Percentiles rank a stretch among this genome's conserved stretches.
phyloP scores from a whole-genome alignment of 2,329 filamentous ascomycete species.

The Xylaria multiplex region DNA sequence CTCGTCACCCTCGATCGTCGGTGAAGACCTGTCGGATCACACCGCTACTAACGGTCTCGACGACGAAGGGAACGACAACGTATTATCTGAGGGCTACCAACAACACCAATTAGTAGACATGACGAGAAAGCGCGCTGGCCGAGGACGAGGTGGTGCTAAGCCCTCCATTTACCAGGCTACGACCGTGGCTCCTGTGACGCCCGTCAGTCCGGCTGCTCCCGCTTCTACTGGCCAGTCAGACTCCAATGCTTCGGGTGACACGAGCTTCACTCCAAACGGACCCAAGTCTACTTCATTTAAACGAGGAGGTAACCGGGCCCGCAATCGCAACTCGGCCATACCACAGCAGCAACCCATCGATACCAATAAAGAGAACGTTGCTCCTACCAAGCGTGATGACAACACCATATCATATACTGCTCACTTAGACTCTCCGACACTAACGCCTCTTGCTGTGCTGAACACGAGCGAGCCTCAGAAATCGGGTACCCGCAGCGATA shows the following conservation, averaged over 20 bases:
- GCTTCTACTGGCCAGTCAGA: constrained; percentile 38
- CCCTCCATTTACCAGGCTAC: constrained; percentile 28
- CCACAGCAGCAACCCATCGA: constrained; percentile 24
- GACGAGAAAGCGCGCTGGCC: constrained; percentile 46
- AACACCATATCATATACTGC: constrained; percentile 14
- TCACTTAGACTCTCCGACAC: constrained; percentile 31
- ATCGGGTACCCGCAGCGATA: constrained; percentile 48
- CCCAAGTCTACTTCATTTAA: constrained; percentile 36
- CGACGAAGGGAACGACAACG: constrained; percentile 14
- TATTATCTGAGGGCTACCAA: constrained; percentile 30
- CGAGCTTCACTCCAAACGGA: constrained; percentile 37
- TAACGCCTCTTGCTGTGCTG: constrained; percentile 37
- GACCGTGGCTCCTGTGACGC: constrained; percentile 23
- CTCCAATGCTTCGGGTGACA: constrained; percentile 41
- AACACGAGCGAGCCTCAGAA: constrained; percentile 42
- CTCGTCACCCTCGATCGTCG: constrained; percentile 24
- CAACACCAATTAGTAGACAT: constrained; percentile 38
- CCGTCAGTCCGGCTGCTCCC: constrained; percentile 27
- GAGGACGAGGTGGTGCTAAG: constrained; percentile 44
- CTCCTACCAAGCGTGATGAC: constrained; percentile 24
- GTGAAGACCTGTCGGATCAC: constrained; percentile 17
- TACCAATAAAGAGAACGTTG: constrained; percentile 40
- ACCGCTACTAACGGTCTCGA: constrained; percentile 1
- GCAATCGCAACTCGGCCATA: constrained; percentile 29
- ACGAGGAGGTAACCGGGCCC: constrained; percentile 33